Percentiles rank a stretch among this genome's conserved stretches.
Evolutionary conservation across 257 asterid genomes (phyloP).

Genomic region (Datura wrightii): DNA sequence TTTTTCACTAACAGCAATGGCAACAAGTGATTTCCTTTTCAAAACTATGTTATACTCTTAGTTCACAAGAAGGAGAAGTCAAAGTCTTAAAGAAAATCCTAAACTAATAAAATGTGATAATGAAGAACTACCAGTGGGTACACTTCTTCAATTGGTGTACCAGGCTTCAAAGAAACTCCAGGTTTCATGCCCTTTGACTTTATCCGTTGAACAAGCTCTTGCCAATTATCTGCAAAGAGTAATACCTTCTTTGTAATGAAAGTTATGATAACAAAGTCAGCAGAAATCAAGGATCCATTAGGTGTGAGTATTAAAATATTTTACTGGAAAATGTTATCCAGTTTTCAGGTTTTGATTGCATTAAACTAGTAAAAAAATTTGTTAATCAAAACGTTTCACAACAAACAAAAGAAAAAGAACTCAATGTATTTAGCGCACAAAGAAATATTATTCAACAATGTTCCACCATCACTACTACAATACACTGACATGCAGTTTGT

Average conservation of each 20-base stretch:
- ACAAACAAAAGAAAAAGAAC: background rate
- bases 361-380: background rate
- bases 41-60: background rate
- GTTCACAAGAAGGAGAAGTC: slow-evolving; percentile 19
- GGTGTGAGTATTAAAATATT: background rate
- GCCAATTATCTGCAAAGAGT: slow-evolving; percentile 75
- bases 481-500: background rate
- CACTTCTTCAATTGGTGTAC: slow-evolving; percentile 84
- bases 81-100: background rate
- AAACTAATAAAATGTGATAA: slow-evolving; percentile 26
- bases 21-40: slow-evolving; percentile 18
- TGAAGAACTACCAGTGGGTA: slow-evolving; percentile 68
- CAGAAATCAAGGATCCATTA: background rate
- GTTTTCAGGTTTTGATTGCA: background rate
- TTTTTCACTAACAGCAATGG: background rate
- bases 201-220: slow-evolving; percentile 70
- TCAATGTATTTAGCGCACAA: background rate
- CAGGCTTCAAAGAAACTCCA: slow-evolving; percentile 87
- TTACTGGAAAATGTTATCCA: background rate
- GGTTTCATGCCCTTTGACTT: slow-evolving; percentile 90
- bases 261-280: background rate
- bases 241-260: background rate
- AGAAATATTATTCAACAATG: background rate
- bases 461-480: background rate
- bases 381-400: background rate